A percentile compares a stretch with the other conserved stretches of the same genome.
These are phyloP conservation scores for Kwoniella sp. DNA, from an alignment of 768 basidiomycete species.

Conservation along the genomic window DNA sequence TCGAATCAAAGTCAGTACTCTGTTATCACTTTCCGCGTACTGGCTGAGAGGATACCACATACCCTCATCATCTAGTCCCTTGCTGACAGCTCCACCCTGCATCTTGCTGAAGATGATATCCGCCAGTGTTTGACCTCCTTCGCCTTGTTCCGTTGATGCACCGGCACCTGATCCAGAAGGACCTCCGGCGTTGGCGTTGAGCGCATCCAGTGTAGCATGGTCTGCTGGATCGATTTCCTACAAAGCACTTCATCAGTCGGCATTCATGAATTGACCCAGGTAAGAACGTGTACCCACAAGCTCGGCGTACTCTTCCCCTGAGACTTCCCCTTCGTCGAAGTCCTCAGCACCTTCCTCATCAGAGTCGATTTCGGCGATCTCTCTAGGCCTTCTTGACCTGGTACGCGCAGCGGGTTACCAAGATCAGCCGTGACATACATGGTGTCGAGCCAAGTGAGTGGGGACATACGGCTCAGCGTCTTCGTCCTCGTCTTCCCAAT, in stretches of 20 bases:
- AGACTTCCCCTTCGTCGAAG: constrained; percentile 45
- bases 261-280: not conserved
- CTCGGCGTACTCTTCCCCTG: constrained; percentile 59
- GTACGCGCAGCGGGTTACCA: not conserved
- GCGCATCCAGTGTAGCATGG: constrained; percentile 74
- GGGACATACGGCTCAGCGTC: constrained; percentile 27
- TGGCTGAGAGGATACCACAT: too few relatives aligned
- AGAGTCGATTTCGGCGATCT: constrained; percentile 22
- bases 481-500: constrained; percentile 54
- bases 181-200: constrained; percentile 23
- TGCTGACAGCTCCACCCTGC: constrained; percentile 65
- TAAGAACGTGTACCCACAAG: constrained; percentile 51
- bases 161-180: constrained; percentile 15
- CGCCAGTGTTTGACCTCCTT: constrained; percentile 67
- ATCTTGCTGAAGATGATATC: constrained; percentile 97
- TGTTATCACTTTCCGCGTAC: too few relatives aligned
- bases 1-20: constrained; percentile 9
- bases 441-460: not conserved
- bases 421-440: not conserved
- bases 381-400: constrained; percentile 34
- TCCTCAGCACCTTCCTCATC: constrained; percentile 48
- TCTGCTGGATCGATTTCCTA: constrained; percentile 85
- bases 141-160: constrained; percentile 24
- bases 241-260: not conserved
- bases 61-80: constrained; percentile 54